These are phyloP conservation scores for Apiospora koreana DNA, from an alignment of 2,329 filamentous ascomycete species.

Conservation along the genomic window DNA sequence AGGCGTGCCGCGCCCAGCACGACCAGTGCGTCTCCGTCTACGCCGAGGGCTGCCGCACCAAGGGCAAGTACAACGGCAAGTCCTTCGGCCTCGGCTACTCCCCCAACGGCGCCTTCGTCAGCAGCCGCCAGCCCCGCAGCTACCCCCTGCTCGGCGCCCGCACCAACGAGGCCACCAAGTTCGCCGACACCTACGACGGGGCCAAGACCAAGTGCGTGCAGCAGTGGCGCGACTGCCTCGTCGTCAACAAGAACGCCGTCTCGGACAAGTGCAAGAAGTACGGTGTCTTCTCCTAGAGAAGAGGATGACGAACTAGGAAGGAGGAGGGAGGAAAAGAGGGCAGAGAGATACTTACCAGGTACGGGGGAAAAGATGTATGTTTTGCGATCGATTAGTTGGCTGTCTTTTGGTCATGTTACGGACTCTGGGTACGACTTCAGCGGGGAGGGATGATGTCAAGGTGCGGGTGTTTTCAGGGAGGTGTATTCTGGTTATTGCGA, in stretches of 20 bases:
- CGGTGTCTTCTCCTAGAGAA: background rate
- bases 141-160: background rate
- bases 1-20: slow-evolving; percentile 56
- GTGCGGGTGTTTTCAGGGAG: background rate
- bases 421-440: background rate
- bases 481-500: background rate
- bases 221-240: background rate
- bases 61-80: slow-evolving; percentile 24
- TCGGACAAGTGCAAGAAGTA: slow-evolving; percentile 3
- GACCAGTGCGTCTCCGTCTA: slow-evolving; percentile 49
- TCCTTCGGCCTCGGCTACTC: slow-evolving; percentile 18
- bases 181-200: background rate
- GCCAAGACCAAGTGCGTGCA: background rate
- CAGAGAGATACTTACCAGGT: background rate
- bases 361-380: slow-evolving; percentile 7
- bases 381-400: background rate
- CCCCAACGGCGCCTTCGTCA: background rate
- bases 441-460: background rate
- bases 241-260: background rate
- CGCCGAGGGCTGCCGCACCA: slow-evolving; percentile 46
- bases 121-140: background rate
- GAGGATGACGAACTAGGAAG: background rate
- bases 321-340: too few relatives aligned
- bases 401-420: background rate
- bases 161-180: background rate